Evolutionary conservation across 768 basidiomycete species (phyloP), one percentile per base, ranked within the genome.

Genomic region (Chalciporus pseudorubinellus): DNA sequence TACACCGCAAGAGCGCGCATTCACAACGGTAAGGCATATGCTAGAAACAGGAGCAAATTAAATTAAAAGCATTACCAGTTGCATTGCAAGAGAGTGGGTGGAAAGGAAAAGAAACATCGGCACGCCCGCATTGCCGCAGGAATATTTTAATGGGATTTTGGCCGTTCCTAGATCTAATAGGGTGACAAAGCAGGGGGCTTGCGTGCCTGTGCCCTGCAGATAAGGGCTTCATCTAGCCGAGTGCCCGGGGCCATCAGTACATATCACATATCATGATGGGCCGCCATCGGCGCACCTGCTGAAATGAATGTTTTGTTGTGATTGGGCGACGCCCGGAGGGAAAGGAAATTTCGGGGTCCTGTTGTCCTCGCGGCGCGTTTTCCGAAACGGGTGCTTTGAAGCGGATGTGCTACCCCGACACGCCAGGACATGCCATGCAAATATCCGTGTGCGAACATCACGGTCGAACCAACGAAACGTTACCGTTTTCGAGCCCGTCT

Each of bases 401-500:
- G n/a, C n/a, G n/a, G n/a, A n/a, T n/a, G n/a, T 69, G 74, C 3
- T 66, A 59, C 42, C 10, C 51, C 10, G 55, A 59, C 28, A 68
- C 62, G 3, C 59, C 70, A 4, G 9, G 55, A 59, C 28, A 68
- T 63, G 3, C 59, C 70, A 4, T 36, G 34, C 14, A 48, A 48
- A 18, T 39, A 62, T 3, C 61, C 65, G 3, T 59, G 72, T 6
- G 53, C 69, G 14, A 64, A 72, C 42, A 63, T 75, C 50, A 65
- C 48, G 13, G 73, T 74, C 46, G 50, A 58, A 14, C 48, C 58
- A 6, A 69, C 70, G 0, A 68, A 61, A 31, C 64, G 73, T 24
- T 74, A 76, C 51, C 67, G 70, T n/a, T 74, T 76, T 48, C 69
- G 70, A n/a, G n/a, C n/a, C 18, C 60, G 72, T 59, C 68, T 72